phyloP scores from a whole-genome alignment of 352 stramenopile species.

The Phytophthora hibernalis region DNA sequence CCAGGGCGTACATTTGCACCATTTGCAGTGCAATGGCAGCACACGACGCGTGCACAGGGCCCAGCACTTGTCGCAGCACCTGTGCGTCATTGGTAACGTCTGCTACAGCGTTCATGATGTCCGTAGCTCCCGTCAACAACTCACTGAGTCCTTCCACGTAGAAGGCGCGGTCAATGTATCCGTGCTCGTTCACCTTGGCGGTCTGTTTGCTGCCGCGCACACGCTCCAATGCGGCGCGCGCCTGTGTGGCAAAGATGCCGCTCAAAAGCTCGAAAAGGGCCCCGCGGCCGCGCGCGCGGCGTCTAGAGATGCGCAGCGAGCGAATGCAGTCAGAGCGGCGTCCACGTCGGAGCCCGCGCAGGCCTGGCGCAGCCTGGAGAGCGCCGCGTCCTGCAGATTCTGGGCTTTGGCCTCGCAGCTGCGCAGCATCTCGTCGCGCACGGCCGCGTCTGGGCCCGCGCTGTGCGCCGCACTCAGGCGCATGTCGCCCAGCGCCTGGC shows the following conservation, averaged over 20 bases:
- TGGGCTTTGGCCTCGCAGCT: constrained; percentile 79
- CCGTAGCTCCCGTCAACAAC: constrained; percentile 75
- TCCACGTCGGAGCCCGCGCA: constrained; percentile 52
- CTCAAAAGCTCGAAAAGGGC: constrained; percentile 55
- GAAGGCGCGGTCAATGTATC: constrained; percentile 87
- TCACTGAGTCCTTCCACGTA: constrained; percentile 80
- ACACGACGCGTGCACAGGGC: constrained; percentile 70
- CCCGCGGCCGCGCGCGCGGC: constrained; percentile 32
- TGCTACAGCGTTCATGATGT: constrained; percentile 86
- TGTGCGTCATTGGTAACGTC: no score
- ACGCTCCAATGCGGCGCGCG: constrained; percentile 56
- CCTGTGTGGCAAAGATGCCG: constrained; percentile 63
- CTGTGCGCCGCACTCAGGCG: constrained; percentile 42
- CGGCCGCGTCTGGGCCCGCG: constrained; percentile 21
- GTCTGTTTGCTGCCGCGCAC: constrained; percentile 60
- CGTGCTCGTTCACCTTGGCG: constrained; percentile 75
- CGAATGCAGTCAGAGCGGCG: constrained; percentile 54
- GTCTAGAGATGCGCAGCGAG: constrained; percentile 57
- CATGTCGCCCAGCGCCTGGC: constrained; percentile 70
- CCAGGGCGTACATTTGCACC: constrained; percentile 72
- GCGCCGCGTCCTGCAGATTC: constrained; percentile 43
- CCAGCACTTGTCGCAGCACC: constrained; percentile 55
- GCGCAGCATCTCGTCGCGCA: constrained; percentile 85
- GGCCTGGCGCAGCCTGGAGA: constrained; percentile 51
- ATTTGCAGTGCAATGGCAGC: constrained; percentile 67